Evolutionary conservation across 345 rosid genomes (phyloP), one percentile per base, ranked within the genome.

Genomic region (Microcos paniculata): DNA sequence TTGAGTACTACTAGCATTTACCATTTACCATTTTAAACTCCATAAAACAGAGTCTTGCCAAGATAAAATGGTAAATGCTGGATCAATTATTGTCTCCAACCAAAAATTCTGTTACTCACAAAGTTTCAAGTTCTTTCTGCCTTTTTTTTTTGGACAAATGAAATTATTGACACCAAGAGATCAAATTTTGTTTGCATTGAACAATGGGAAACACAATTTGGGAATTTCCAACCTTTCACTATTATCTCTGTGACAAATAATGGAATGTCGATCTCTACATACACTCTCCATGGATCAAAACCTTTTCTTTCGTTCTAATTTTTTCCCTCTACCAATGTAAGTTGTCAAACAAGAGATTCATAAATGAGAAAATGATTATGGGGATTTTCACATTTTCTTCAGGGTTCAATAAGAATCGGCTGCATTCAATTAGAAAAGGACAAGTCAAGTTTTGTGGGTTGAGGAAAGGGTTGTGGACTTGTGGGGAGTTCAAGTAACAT

Each of bases 401-500:
- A 68, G 2, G 21, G 28, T 38, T 38, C 14, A 63, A 38, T 68
- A 3, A 68, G 65, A 46, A 57, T 43, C 40, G 66, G 53, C 14
- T 30, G 61, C 45, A 70, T 52, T 12, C 43, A 33, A 55, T 21
- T 3, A 33, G 74, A 71, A 71, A 71, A 38, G 28, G 74, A 53
- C 49, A 21, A 35, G 33, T 35, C 46, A 35, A 35, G 49, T 53
- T 30, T 19, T 2, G 38, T 38, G 3, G 30, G 6, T n/a, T n/a
- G 30, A 38, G 30, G 11, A 63, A 63, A 5, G 40, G 73, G 14
- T 18, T 21, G 21, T 69, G 59, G 43, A 48, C 40, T 1, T 68
- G 57, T 68, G 57, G 72, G 72, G 53, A 48, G 40, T 48, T 68
- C 16, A 67, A 26, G 57, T 30, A 69, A 49, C 72, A 69, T 49